Evolutionary conservation across 306 rosid species (phyloP), one percentile per base, ranked within the genome.

Genomic region (Begonia loranthoides): DNA sequence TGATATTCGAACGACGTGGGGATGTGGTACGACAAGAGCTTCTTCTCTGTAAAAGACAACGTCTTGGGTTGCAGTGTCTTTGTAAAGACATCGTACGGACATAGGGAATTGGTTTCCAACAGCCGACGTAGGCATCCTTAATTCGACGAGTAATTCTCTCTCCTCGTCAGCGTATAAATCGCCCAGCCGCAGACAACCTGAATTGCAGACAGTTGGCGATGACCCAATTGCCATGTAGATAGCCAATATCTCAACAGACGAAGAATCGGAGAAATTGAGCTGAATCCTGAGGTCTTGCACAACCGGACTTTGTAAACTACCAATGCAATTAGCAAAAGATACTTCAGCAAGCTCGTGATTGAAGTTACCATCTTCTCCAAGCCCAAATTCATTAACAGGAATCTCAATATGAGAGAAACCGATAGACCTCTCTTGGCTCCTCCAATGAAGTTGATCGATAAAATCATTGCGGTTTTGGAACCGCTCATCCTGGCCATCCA

Each of bases 161-260:
- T 79, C 95, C 40, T 87, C 95, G 36, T 73, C 93, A 0, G 89
- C 93, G 64, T 87, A 87, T 52, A 87, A 63, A 55, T 87, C 93
- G 40, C 95, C 93, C 2, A 87, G 76, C 63, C 95, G 72, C 5
- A 79, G 75, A 1, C 83, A 78, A 5, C 79, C 78, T 10, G 85
- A 68, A 38, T 74, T 76, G 11, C 73, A 45, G 1, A 68, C 56
- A 0, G 76, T 60, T 39, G 95, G 86, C 72, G 70, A 28, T 7
- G 36, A 70, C 1, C 81, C 88, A 12, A 61, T 61, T 54, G 77
- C 72, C 1, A 87, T 64, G 47, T 87, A 87, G 0, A 87, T 73
- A 9, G 78, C 89, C 46, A 70, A 52, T 1, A 87, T 75, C 55
- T 82, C 89, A 0, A 71, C 86, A 0, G 74, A 48, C 8, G 63